Evolutionary conservation across 2,329 filamentous ascomycete species (phyloP), one percentile per base, ranked within the genome.

Genomic region (Xylariaceae sp.): DNA sequence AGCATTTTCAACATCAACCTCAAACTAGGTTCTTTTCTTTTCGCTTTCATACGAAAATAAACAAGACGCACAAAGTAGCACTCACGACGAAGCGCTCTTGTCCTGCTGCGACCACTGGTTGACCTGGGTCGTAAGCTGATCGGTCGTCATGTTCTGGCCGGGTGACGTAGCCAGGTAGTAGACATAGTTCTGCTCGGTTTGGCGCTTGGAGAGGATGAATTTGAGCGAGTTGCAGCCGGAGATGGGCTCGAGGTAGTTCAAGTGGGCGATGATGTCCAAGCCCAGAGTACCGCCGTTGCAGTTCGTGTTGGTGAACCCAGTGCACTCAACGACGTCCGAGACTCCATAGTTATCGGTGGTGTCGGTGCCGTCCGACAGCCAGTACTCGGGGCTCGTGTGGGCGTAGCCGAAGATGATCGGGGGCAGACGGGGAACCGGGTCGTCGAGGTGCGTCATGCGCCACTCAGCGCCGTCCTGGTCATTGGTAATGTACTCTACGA

Each of bases 321-420:
- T 47, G 65, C 77, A 82, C 20, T 74, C 63, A 40, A 65, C 55
- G 54, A 81, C 56, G 39, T 75, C 67, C 4, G 38, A 44, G 23
- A 70, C 50, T 5, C 54, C 49, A 55, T 74, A 74, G 49, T 64
- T 53, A 32, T 62, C 53, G 6, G 64, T 66, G 40, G 51, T 57
- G 14, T 61, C 52, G 3, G 42, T 42, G 14, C 69, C 69, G 23
- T 56, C 59, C 6, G 67, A 60, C 27, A 85, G 68, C 74, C 79
- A 88, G 66, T 82, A 87, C 70, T 89, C 86, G 1, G 85, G 83
- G 14, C 72, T 77, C n/a, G 79, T 76, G 63, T 88, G 85, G 32
- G 75, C 68, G 68, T 81, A 89, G 25, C 77, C 76, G 41, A 84
- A 62, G 37, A 76, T 42, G 46, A 79, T 65, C 10, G 82, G 77